These are phyloP conservation scores for Corymbia maculata DNA, from an alignment of 345 rosid genomes.

Conservation along the genomic window DNA sequence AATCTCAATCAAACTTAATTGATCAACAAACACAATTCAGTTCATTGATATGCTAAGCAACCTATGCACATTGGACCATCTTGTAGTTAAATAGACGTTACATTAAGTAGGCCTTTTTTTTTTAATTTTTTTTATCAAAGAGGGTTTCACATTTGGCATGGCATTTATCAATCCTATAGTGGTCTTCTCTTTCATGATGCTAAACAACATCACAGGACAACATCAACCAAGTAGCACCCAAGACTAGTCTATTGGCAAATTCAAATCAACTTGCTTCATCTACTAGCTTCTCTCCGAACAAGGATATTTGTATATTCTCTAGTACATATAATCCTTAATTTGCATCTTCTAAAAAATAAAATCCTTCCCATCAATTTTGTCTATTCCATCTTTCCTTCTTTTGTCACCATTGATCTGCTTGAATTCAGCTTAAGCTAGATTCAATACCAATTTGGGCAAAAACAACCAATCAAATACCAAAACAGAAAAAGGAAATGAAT, in stretches of 20 bases:
- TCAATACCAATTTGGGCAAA: not conserved
- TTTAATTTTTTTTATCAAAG: too few relatives aligned
- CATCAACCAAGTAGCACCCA: not conserved
- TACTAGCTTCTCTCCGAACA: not conserved
- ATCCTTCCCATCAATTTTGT: not conserved
- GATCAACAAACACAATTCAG: too few relatives aligned
- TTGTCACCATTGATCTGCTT: not conserved
- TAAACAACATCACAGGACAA: not conserved
- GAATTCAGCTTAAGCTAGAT: not conserved
- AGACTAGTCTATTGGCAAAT: not conserved
- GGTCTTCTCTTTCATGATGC: not conserved
- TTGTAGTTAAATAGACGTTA: not conserved
- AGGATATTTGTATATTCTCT: not conserved
- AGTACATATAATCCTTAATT: not conserved
- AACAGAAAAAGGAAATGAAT: too few relatives aligned
- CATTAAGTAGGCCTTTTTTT: not conserved
- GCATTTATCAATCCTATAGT: not conserved
- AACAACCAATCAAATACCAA: not conserved
- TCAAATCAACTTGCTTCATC: not conserved
- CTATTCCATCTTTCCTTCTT: too few relatives aligned
- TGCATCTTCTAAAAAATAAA: too few relatives aligned
- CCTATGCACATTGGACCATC: not conserved
- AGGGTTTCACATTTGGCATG: not conserved
- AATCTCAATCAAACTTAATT: not conserved
- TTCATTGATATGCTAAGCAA: too few relatives aligned